Percentiles rank a stretch among this genome's conserved stretches.
phyloP scores from a whole-genome alignment of 306 rosid species.

The Inga leiocalycina region DNA sequence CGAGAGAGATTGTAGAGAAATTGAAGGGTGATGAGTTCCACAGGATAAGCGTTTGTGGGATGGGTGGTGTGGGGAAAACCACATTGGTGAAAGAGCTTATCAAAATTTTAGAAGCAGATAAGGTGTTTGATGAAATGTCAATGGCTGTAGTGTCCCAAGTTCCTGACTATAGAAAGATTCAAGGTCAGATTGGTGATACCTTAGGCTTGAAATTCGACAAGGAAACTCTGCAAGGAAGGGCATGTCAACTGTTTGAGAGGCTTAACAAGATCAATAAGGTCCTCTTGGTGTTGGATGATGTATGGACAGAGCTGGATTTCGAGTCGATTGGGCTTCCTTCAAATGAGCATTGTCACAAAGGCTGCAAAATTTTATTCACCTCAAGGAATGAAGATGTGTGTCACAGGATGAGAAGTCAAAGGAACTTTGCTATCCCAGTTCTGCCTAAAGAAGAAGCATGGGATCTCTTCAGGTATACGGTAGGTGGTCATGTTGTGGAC shows the following conservation, averaged over 20 bases:
- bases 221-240: background rate
- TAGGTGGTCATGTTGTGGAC: background rate
- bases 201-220: slow-evolving; percentile 14
- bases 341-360: background rate
- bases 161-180: slow-evolving; percentile 4
- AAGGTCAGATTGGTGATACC: slow-evolving; percentile 20
- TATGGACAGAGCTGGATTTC: slow-evolving; percentile 40
- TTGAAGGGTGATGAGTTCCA: slow-evolving; percentile 10
- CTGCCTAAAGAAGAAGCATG: slow-evolving; percentile 21
- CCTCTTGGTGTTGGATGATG: slow-evolving; percentile 46
- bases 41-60: slow-evolving; percentile 30
- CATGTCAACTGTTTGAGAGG: background rate
- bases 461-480: slow-evolving; percentile 26
- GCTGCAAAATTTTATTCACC: slow-evolving; percentile 40
- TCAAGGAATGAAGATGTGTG: slow-evolving; percentile 37
- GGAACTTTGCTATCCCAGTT: background rate
- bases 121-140: slow-evolving; percentile 29
- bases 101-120: background rate
- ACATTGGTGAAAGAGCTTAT: slow-evolving; percentile 27
- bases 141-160: slow-evolving; percentile 31
- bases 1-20: background rate
- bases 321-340: slow-evolving; percentile 34
- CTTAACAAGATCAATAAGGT: background rate
- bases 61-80: slow-evolving; percentile 44
- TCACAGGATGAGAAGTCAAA: slow-evolving; percentile 11